These are phyloP conservation scores for Stachybotrys chlorohalonatus DNA, from an alignment of 2,329 filamentous ascomycete species.

Conservation along the genomic window DNA sequence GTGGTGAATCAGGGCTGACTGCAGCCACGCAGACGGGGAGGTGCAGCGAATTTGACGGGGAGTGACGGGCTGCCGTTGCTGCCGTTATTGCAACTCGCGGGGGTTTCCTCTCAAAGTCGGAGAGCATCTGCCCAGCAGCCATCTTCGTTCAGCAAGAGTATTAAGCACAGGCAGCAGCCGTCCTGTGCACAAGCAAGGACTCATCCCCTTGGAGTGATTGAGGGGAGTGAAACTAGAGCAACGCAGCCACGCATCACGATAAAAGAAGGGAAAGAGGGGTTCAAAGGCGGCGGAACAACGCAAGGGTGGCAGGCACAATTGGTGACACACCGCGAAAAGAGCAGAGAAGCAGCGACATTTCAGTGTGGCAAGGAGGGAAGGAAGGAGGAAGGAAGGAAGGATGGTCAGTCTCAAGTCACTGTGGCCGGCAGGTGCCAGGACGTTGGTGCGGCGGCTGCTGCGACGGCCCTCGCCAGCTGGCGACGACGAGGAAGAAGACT, in stretches of 20 bases:
- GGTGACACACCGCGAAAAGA: too few relatives aligned
- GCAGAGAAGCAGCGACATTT: background rate
- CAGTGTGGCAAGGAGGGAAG: background rate
- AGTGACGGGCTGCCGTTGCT: too few relatives aligned
- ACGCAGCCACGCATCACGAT: too few relatives aligned
- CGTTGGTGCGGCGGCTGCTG: slow-evolving; percentile 21
- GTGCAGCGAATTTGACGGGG: too few relatives aligned
- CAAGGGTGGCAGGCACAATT: too few relatives aligned
- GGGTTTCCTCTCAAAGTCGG: too few relatives aligned
- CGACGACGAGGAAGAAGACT: slow-evolving; percentile 4
- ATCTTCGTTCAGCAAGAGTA: too few relatives aligned
- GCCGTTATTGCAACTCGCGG: background rate
- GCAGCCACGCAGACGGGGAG: background rate
- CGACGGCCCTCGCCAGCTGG: slow-evolving; percentile 15
- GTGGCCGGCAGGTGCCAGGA: slow-evolving; percentile 19
- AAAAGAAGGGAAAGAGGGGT: too few relatives aligned
- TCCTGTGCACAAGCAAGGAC: too few relatives aligned
- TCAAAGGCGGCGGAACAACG: too few relatives aligned
- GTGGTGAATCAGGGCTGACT: background rate
- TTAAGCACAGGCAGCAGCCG: too few relatives aligned
- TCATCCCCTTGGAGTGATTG: background rate
- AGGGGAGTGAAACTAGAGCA: background rate
- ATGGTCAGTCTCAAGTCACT: slow-evolving; percentile 20
- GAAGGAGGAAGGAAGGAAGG: background rate
- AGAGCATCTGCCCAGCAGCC: too few relatives aligned